Evolutionary conservation across 1,284 basidiomycete species (phyloP).

Genomic region (Cerioporus squamosus): DNA sequence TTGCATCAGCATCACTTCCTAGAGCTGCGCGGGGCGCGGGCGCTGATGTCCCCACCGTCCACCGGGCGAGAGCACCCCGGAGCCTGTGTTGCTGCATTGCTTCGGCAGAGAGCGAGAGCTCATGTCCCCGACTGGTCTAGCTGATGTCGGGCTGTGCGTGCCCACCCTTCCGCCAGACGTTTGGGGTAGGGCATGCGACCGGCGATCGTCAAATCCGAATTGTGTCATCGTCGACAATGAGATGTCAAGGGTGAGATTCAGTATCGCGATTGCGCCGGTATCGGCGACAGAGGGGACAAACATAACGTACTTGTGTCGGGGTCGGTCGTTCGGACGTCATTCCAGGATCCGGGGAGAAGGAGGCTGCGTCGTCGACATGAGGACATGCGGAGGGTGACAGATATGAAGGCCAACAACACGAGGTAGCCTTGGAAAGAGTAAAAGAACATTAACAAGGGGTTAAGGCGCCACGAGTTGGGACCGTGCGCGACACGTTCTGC

Average conservation of each 20-base stretch:
- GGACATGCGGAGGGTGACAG: neutral
- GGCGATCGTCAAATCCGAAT: constrained; percentile 4
- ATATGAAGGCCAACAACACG: neutral
- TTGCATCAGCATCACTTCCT: constrained; percentile 9
- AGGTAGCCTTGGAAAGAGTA: neutral
- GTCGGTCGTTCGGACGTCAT: neutral
- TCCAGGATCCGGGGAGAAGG: neutral
- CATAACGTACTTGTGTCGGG: constrained; percentile 10
- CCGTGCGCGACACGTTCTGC: constrained; percentile 11
- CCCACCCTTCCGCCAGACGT: neutral
- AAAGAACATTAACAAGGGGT: constrained; percentile 4
- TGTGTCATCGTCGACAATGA: neutral
- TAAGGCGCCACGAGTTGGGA: constrained; percentile 12
- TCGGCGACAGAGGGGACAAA: constrained; percentile 2
- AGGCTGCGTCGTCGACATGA: neutral
- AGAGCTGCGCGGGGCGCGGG: constrained; percentile 4
- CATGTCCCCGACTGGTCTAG: neutral
- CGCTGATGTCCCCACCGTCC: constrained; percentile 3
- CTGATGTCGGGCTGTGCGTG: neutral
- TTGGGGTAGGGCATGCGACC: neutral
- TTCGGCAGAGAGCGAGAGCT: neutral
- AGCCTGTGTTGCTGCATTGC: neutral
- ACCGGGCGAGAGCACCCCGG: neutral
- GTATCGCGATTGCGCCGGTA: constrained; percentile 11
- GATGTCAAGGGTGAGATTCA: neutral